Evolutionary conservation across 2,329 filamentous ascomycete genomes (phyloP), one percentile per base, ranked within the genome.

Genomic region (Trichoderma guizhouense): DNA sequence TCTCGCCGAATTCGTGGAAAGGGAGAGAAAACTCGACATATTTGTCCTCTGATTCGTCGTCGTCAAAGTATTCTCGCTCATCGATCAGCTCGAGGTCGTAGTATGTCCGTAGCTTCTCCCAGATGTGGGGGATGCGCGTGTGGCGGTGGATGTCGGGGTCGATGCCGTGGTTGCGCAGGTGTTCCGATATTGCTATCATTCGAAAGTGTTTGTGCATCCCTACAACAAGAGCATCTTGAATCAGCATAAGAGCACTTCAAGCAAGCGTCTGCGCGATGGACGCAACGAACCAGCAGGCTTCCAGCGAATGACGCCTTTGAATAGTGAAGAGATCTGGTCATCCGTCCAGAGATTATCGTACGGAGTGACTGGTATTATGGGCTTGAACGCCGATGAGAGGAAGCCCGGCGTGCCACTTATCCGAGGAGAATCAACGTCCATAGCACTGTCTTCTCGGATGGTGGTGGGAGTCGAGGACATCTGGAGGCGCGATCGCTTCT

Each of bases 181-280:
- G 89, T 76, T 95, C 91, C 58, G 92, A 92, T 72, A 98, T 93
- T 9, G 93, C 91, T 74, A 97, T 90, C 87, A 98, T 95, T 73
- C 93, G 91, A 79, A 97, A 97, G 81, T 97, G 94, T 80, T 95
- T 97, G 84, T 97, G 94, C 87, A 97, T 93, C 73, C 94, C 93
- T 58, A 76, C 72, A 14, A 73, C 18, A 18, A 34, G 9, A 36
- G 14, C 21, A 28, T 55, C 21, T 43, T 24, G 26, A 21, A 8
- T 69, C 30, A 69, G 57, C 21, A 69, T 0, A 5, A 43, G 12
- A 36, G 32, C 47, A 18, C 30, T 15, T 30, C 3, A n/a, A 60
- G 28, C 3, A n/a, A 60, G 28, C 39, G 8, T 21, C 26, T 5
- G n/a, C 14, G 18, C 12, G 51, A 21, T 14, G 26, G 24, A 32